A percentile compares a stretch with the other conserved stretches of the same genome.
These are phyloP conservation scores for Sphenostylis stenocarpa DNA, from an alignment of 306 rosid species.

Conservation along the genomic window DNA sequence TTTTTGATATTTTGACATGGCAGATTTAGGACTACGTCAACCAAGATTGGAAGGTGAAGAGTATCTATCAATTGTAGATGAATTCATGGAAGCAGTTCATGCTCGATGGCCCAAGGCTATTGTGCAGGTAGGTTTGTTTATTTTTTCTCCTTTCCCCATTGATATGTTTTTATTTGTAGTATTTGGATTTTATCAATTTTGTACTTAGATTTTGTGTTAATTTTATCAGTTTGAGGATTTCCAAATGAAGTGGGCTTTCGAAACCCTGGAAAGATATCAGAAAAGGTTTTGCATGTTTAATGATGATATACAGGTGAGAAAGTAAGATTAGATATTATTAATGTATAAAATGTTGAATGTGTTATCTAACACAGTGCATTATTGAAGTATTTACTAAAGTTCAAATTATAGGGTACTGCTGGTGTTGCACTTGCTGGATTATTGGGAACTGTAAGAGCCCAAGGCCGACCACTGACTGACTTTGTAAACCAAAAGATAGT, in stretches of 20 bases:
- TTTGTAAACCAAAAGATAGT: slow-evolving; percentile 90
- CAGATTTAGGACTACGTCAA: slow-evolving; percentile 97
- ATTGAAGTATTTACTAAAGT: slow-evolving; percentile 19
- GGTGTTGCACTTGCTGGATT: slow-evolving; percentile 99
- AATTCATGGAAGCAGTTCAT: slow-evolving; percentile 94
- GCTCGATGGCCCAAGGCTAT: slow-evolving; percentile 99
- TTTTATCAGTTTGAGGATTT: slow-evolving; percentile 92
- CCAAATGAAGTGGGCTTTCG: slow-evolving; percentile 99
- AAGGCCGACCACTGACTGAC: slow-evolving; percentile 85
- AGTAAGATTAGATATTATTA: slow-evolving; percentile 23
- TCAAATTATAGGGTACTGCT: slow-evolving; percentile 79
- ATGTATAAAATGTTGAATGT: slow-evolving; percentile 19
- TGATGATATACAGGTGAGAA: slow-evolving; percentile 95
- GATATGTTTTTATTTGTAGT: slow-evolving; percentile 53
- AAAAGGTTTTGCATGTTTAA: slow-evolving; percentile 95
- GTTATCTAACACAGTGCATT: not conserved
- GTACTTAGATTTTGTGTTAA: slow-evolving; percentile 39
- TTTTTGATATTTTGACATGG: slow-evolving; percentile 49
- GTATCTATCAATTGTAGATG: slow-evolving; percentile 88
- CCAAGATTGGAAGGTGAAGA: slow-evolving; percentile 99
- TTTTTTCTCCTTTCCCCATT: not conserved
- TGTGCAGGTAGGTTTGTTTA: slow-evolving; percentile 69
- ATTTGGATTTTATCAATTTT: slow-evolving; percentile 25
- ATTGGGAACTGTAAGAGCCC: slow-evolving; percentile 92
- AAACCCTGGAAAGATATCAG: slow-evolving; percentile 90